phyloP scores from a whole-genome alignment of 768 basidiomycete genomes.

The Porpolomopsis calyptriformis region DNA sequence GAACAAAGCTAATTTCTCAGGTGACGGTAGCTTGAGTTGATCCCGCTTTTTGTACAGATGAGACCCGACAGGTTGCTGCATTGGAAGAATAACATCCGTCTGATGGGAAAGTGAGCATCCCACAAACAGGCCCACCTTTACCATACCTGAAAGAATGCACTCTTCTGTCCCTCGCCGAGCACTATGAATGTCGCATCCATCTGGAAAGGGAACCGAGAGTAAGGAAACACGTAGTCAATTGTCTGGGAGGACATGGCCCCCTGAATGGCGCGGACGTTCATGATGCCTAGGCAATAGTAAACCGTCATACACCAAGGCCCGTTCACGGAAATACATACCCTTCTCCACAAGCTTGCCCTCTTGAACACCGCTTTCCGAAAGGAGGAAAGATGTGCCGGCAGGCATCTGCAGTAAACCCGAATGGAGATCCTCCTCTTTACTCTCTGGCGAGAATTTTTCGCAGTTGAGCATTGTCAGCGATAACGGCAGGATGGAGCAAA shows the following conservation, averaged over 20 bases:
- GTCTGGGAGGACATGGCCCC: constrained; percentile 55
- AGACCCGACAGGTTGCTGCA: constrained; percentile 22
- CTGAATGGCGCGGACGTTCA: constrained; percentile 54
- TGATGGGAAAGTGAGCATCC: constrained; percentile 17
- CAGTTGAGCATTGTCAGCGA: constrained; percentile 55
- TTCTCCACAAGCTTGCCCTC: constrained; percentile 58
- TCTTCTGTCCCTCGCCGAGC: constrained; percentile 53
- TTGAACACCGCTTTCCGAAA: constrained; percentile 56
- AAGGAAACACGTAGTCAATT: constrained; percentile 68
- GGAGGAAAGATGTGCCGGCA: constrained; percentile 42
- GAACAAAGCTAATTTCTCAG: constrained; percentile 44
- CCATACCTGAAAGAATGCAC: constrained; percentile 59
- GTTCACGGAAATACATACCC: constrained; percentile 28
- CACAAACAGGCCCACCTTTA: neutral
- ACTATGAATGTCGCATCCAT: constrained; percentile 64
- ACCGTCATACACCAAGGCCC: neutral
- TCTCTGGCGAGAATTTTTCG: constrained; percentile 50
- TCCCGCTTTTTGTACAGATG: constrained; percentile 41
- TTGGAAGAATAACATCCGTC: constrained; percentile 49
- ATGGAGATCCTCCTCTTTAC: constrained; percentile 59
- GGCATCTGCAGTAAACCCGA: constrained; percentile 70
- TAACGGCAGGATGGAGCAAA: constrained; percentile 44
- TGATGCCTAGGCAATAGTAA: constrained; percentile 35
- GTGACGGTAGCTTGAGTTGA: constrained; percentile 34
- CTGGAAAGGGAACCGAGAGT: constrained; percentile 57